phyloP scores from a whole-genome alignment of 2,329 filamentous ascomycete species.

The Clonostachys sp. region DNA sequence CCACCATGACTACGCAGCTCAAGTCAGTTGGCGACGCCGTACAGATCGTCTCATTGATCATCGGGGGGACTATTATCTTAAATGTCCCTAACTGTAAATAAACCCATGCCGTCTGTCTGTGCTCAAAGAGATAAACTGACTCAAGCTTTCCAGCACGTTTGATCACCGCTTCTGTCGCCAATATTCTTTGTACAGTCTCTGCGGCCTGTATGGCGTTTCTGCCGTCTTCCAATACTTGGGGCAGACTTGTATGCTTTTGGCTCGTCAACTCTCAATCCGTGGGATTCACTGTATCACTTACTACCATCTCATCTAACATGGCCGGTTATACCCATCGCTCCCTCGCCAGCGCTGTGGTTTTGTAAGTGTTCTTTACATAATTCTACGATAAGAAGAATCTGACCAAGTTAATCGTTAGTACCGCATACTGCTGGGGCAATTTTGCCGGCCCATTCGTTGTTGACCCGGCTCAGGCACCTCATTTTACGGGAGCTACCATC shows the following conservation, averaged over 20 bases:
- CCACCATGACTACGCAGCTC: slow-evolving; percentile 6
- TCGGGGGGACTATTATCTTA: slow-evolving; percentile 4
- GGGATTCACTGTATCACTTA: slow-evolving; percentile 2
- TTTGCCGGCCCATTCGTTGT: slow-evolving; percentile 4
- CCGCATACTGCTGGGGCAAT: slow-evolving; percentile 3
- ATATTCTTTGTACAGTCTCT: slow-evolving; percentile 4
- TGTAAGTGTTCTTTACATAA: background rate
- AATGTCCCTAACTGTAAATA: slow-evolving; percentile 3
- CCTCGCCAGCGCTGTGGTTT: slow-evolving; percentile 2
- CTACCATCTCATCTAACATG: slow-evolving; percentile 3
- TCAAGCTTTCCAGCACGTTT: background rate
- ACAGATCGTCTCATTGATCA: slow-evolving; percentile 4
- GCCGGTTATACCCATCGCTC: slow-evolving; percentile 3
- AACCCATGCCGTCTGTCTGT: background rate
- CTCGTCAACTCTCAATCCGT: slow-evolving; percentile 5
- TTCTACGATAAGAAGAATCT: background rate
- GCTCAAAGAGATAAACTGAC: background rate
- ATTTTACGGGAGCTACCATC: slow-evolving; percentile 1
- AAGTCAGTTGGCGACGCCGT: slow-evolving; percentile 6
- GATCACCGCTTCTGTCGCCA: slow-evolving; percentile 5
- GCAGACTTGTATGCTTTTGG: slow-evolving; percentile 5
- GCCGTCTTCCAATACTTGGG: slow-evolving; percentile 3
- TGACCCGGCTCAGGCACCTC: background rate
- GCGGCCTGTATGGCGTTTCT: slow-evolving; percentile 5
- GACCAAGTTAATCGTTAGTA: background rate